Evolutionary conservation across 164 flowering plant species (phyloP).

Genomic region (Kalanchoe fedtschenkoi): DNA sequence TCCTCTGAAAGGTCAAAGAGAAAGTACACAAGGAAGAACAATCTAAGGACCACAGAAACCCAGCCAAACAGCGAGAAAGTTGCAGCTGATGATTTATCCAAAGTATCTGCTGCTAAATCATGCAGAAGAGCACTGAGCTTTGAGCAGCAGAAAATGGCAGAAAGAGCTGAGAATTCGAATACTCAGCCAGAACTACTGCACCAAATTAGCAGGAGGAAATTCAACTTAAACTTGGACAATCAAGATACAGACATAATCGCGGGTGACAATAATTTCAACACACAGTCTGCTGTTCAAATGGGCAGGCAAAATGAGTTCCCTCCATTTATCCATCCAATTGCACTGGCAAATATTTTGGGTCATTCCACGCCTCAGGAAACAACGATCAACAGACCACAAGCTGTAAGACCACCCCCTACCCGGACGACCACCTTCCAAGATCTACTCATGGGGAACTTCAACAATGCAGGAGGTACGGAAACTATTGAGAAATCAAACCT

Average conservation of each 20-base stretch:
- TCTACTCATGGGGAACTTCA: too few relatives aligned
- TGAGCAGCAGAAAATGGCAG: constrained; percentile 27
- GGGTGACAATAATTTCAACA: neutral
- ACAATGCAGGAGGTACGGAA: too few relatives aligned
- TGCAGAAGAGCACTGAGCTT: constrained; percentile 40
- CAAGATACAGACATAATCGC: constrained; percentile 7
- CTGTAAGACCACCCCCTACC: too few relatives aligned
- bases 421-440: too few relatives aligned
- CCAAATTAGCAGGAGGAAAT: constrained; percentile 2
- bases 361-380: constrained; percentile 6
- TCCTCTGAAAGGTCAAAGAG: constrained; percentile 30
- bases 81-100: constrained; percentile 11
- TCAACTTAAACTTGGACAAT: constrained; percentile 10
- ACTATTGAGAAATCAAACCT: too few relatives aligned
- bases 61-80: constrained; percentile 9
- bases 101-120: constrained; percentile 13
- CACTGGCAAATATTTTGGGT: neutral
- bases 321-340: constrained; percentile 8
- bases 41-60: constrained; percentile 11
- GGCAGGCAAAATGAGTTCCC: constrained; percentile 7
- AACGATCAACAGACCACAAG: too few relatives aligned
- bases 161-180: constrained; percentile 11
- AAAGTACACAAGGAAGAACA: constrained; percentile 42
- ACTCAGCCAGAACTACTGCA: constrained; percentile 5
- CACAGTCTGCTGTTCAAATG: constrained; percentile 7